Evolutionary conservation across 1,139 yeast genomes (phyloP).

Genomic region (Pichia terricola): DNA sequence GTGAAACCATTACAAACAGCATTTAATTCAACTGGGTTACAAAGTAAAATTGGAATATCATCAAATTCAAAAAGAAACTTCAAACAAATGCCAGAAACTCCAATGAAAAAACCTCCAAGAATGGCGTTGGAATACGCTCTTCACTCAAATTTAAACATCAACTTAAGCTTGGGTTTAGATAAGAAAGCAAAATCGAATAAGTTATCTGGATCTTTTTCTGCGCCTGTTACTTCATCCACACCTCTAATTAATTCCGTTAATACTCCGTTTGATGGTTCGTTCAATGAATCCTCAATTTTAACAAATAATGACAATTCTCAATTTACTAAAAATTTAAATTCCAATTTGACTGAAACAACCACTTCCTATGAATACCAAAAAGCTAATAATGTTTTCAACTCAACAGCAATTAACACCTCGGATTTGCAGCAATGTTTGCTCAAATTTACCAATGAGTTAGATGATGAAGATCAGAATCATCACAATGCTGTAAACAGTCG

Average conservation of each 20-base stretch:
- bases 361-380: not conserved
- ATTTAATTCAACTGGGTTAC: slow-evolving; percentile 64
- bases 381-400: slow-evolving; percentile 6
- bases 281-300: not conserved
- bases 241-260: not conserved
- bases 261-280: too few species aligned
- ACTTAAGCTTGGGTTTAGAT: too few species aligned
- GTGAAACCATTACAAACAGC: slow-evolving; percentile 85
- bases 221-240: slow-evolving; percentile 10
- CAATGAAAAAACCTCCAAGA: slow-evolving; percentile 55
- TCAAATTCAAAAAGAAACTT: slow-evolving; percentile 19
- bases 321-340: not conserved
- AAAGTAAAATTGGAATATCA: slow-evolving; percentile 56
- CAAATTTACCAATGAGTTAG: slow-evolving; percentile 29
- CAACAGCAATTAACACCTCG: slow-evolving; percentile 25
- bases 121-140: slow-evolving; percentile 6
- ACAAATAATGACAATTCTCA: not conserved
- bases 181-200: not conserved
- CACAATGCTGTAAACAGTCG: too few species aligned
- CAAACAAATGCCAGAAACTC: slow-evolving; percentile 58
- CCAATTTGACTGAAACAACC: not conserved
- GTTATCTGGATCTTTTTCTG: slow-evolving; percentile 2
- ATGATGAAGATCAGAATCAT: slow-evolving; percentile 24
- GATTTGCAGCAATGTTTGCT: slow-evolving; percentile 29
- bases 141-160: too few species aligned